Conservation (phyloP, 1,139 yeast genomes). For the Kurtzmaniella natalensis region DNA sequence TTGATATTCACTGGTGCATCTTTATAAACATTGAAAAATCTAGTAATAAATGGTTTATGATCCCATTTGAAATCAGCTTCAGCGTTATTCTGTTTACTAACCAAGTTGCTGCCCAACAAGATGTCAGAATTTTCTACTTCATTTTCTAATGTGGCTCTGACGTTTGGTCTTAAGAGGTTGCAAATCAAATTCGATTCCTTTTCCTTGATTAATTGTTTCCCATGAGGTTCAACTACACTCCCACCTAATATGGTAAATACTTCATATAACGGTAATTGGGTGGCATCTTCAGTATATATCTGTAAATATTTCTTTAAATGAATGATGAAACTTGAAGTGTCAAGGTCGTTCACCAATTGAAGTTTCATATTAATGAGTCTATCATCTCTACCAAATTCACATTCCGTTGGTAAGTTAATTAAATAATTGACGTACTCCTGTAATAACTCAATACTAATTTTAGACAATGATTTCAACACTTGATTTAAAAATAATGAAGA, state of each 20-base stretch:
- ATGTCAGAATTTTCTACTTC: slow-evolving; percentile 27
- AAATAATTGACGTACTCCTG: not conserved
- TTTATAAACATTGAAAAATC: slow-evolving; percentile 64
- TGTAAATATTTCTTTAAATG: slow-evolving; percentile 4
- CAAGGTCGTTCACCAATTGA: not conserved
- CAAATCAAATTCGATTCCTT: slow-evolving; percentile 38
- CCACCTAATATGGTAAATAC: slow-evolving; percentile 33
- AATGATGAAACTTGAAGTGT: not conserved
- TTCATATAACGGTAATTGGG: slow-evolving; percentile 31
- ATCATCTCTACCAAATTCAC: not conserved
- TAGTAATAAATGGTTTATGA: slow-evolving; percentile 44
- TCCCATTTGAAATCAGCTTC: slow-evolving; percentile 18
- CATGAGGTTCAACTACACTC: slow-evolving; percentile 18
- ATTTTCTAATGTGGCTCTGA: slow-evolving; percentile 28
- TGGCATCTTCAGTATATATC: slow-evolving; percentile 16
- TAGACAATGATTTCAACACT: slow-evolving; percentile 1
- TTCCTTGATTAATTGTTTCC: slow-evolving; percentile 25
- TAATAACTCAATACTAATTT: not conserved
- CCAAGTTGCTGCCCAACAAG: slow-evolving; percentile 24
- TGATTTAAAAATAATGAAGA: slow-evolving; percentile 18
- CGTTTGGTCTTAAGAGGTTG: slow-evolving; percentile 34
- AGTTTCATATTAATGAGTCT: slow-evolving; percentile 8
- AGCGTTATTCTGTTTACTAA: slow-evolving; percentile 9
- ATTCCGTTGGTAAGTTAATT: not conserved
- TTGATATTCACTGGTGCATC: slow-evolving; percentile 78